Evolutionary conservation across 495 filamentous ascomycete genomes (phyloP), one percentile per base, ranked within the genome.

Genomic region (Pyronema omphalodes): DNA sequence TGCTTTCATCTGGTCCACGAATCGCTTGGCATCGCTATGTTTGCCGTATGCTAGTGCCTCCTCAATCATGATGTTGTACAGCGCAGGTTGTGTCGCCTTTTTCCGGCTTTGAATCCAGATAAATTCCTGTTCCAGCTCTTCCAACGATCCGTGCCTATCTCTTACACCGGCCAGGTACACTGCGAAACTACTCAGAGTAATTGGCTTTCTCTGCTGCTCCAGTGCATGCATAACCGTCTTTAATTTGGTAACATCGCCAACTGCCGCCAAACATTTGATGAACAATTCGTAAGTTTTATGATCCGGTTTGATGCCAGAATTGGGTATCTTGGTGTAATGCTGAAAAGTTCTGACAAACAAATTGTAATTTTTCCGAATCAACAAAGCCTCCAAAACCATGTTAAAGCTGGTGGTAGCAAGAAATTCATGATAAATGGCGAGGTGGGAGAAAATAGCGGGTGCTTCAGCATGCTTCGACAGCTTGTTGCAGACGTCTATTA

Each of bases 51-150:
- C 48, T 36, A 64, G 46, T 19, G 61, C 61, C 41, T 53, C 55
- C 41, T 63, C 56, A 23, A 64, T 63, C 60, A 64, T 60, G 41
- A 56, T 54, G 36, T 64, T 64, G 52, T 60, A 63, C 36, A 64
- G 46, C 9, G 56, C 58, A n/a, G 52, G 15, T 19, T 53, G 52
- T 5, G 41, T 44, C 14, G 44, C 45, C 50, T 46, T 14, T 29
- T 36, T 19, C 5, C 56, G 53, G 9, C 50, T 54, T 57, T 57
- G 41, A 62, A 63, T 57, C 60, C 62, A 50, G 12, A 59, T 47
- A 19, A 62, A 58, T 50, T 59, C 58, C 43, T 48, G 45, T 36
- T 50, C 46, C 61, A 63, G 63, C 45, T 62, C 57, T 5, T 29
- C 18, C 15, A 63, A 51, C 34, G 55, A 53, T 1, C 49, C 51